These are phyloP conservation scores for Thamnidium elegans DNA, from an alignment of 192 early-diverging fungal genomes.

Conservation along the genomic window DNA sequence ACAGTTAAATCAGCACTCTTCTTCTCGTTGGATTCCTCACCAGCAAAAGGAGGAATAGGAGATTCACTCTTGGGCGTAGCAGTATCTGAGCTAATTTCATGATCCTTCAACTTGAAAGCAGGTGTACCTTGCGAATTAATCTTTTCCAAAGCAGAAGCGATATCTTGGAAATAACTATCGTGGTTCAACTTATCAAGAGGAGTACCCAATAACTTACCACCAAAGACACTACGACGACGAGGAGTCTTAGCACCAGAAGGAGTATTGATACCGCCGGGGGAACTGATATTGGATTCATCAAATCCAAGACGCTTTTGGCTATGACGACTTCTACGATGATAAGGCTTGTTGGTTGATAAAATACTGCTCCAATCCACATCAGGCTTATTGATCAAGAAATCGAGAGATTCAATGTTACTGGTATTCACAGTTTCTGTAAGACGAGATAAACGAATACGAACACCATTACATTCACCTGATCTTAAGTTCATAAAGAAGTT, in stretches of 20 bases:
- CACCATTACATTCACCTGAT: slow-evolving; percentile 60
- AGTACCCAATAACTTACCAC: slow-evolving; percentile 26
- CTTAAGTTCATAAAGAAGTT: slow-evolving; percentile 85
- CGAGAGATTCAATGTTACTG: slow-evolving; percentile 72
- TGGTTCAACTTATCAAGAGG: slow-evolving; percentile 25
- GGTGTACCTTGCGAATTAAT: slow-evolving; percentile 21
- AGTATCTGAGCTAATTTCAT: slow-evolving; percentile 36
- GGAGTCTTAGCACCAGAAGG: slow-evolving; percentile 45
- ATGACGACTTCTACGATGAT: slow-evolving; percentile 34
- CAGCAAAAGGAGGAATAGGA: slow-evolving; percentile 5
- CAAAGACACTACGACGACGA: slow-evolving; percentile 29
- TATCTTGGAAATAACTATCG: slow-evolving; percentile 37
- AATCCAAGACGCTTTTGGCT: slow-evolving; percentile 40
- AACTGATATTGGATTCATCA: slow-evolving; percentile 48
- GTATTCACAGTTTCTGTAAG: slow-evolving; percentile 76
- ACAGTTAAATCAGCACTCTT: not conserved
- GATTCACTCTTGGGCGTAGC: slow-evolving; percentile 22
- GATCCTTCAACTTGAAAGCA: slow-evolving; percentile 49
- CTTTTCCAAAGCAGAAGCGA: slow-evolving; percentile 28
- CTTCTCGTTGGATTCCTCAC: not conserved
- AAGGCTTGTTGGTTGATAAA: slow-evolving; percentile 39
- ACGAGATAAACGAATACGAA: slow-evolving; percentile 73
- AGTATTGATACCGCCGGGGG: slow-evolving; percentile 39
- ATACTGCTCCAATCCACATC: slow-evolving; percentile 53
- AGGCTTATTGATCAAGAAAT: slow-evolving; percentile 76